Evolutionary conservation across 2,329 filamentous ascomycete species (phyloP).

Genomic region (Colletotrichum gigasporum): DNA sequence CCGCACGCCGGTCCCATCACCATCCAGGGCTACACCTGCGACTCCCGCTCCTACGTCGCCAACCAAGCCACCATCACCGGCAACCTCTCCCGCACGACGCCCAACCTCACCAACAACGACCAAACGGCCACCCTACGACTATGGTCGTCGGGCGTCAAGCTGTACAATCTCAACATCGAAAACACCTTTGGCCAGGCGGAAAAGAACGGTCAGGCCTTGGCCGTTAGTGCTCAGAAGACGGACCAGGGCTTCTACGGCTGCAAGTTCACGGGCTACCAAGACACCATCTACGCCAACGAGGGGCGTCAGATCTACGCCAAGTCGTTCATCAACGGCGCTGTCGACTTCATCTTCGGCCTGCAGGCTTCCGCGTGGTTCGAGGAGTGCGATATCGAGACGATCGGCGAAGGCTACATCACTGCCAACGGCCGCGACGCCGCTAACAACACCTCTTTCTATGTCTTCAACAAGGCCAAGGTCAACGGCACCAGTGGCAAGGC

Average conservation of each 20-base stretch:
- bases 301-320: slow-evolving; percentile 64
- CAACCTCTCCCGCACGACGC: slow-evolving; percentile 41
- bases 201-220: slow-evolving; percentile 60
- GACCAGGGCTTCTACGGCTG: slow-evolving; percentile 56
- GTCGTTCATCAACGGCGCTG: slow-evolving; percentile 63
- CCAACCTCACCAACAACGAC: slow-evolving; percentile 55
- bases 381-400: slow-evolving; percentile 57
- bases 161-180: slow-evolving; percentile 49
- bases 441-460: slow-evolving; percentile 55
- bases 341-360: slow-evolving; percentile 70
- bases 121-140: slow-evolving; percentile 50
- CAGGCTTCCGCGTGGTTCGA: slow-evolving; percentile 63
- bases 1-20: slow-evolving; percentile 46
- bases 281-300: slow-evolving; percentile 60
- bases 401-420: slow-evolving; percentile 56
- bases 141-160: slow-evolving; percentile 66
- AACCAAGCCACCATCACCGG: slow-evolving; percentile 58
- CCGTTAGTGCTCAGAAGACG: slow-evolving; percentile 58
- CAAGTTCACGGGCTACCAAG: slow-evolving; percentile 63
- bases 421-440: slow-evolving; percentile 53
- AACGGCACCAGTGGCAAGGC: slow-evolving; percentile 38
- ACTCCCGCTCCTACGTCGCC: slow-evolving; percentile 52
- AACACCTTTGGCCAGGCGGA: slow-evolving; percentile 60
- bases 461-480: slow-evolving; percentile 57
- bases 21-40: slow-evolving; percentile 63